Conservation (phyloP, 2,329 filamentous ascomycete species). For the Magnaporthiopsis incrustans region DNA sequence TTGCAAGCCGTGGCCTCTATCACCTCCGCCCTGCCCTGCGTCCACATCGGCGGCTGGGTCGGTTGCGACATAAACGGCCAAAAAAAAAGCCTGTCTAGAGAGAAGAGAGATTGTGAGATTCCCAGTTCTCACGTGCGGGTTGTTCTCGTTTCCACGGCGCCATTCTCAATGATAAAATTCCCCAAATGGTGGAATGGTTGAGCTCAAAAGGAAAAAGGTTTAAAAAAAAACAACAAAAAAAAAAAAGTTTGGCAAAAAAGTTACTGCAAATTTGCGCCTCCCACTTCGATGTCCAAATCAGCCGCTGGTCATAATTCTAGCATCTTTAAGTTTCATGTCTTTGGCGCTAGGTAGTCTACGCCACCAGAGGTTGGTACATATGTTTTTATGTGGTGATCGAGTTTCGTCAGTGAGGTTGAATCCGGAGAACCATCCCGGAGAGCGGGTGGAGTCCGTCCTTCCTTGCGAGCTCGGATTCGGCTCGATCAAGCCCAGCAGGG, state of each 20-base stretch:
- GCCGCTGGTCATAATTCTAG: neutral
- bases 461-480: neutral
- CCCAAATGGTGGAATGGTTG: too few species aligned
- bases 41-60: neutral
- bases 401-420: neutral
- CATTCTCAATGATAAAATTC: too few species aligned
- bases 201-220: too few species aligned
- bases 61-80: neutral
- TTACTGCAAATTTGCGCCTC: too few species aligned
- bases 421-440: neutral
- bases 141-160: neutral
- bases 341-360: neutral
- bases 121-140: neutral
- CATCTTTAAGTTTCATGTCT: neutral
- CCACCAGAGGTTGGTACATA: neutral
- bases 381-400: neutral
- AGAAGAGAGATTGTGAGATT: neutral
- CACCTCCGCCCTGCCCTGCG: slow-evolving; percentile 2
- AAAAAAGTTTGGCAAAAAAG: too few species aligned
- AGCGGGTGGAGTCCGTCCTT: neutral
- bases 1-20: slow-evolving; percentile 7
- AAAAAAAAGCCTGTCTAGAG: neutral
- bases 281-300: too few species aligned
- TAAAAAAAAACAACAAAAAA: too few species aligned
- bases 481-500: neutral